A percentile compares a stretch with the other conserved stretches of the same genome.
Conservation (phyloP, 805 yeast genomes). For the Lachancea meyersii region DNA sequence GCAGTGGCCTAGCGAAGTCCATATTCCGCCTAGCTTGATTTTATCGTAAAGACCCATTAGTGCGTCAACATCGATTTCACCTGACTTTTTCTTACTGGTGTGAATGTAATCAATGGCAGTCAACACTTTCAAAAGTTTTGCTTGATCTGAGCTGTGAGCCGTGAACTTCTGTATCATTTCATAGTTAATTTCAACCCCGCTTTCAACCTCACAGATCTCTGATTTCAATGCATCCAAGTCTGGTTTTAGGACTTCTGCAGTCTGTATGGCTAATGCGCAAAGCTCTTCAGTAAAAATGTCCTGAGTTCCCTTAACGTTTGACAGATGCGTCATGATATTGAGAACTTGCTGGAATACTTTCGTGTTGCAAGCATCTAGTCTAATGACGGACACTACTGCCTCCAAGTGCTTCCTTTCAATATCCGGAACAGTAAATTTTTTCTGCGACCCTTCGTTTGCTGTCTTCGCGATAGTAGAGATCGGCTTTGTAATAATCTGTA, state of each 20-base stretch:
- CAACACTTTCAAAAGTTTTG: conserved; percentile 75
- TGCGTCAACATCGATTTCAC: conserved; percentile 35
- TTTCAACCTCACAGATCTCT: conserved; percentile 37
- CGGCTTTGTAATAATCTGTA: conserved; percentile 74
- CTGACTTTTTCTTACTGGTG: conserved; percentile 35
- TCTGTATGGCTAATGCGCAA: conserved; percentile 52
- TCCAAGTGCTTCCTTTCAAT: conserved; percentile 59
- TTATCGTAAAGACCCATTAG: conserved; percentile 57
- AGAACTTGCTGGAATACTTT: conserved; percentile 79
- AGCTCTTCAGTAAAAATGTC: conserved; percentile 61
- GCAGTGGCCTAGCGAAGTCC: conserved; percentile 80
- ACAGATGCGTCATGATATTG: conserved; percentile 71
- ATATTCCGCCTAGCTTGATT: conserved; percentile 67
- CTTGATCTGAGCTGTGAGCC: conserved; percentile 77
- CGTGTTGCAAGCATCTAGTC: conserved; percentile 78
- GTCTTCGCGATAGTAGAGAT: conserved; percentile 47
- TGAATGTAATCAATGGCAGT: conserved; percentile 84
- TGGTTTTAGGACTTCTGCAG: conserved; percentile 48
- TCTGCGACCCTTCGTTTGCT: conserved; percentile 27
- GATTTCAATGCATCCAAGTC: conserved; percentile 48
- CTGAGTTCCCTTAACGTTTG: conserved; percentile 54
- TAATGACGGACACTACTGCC: conserved; percentile 58
- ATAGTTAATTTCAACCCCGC: conserved; percentile 44
- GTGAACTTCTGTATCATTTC: conserved; percentile 62
- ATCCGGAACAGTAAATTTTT: conserved; percentile 45